Percentiles rank a stretch among this genome's conserved stretches.
Evolutionary conservation across 2,329 filamentous ascomycete species (phyloP).

Genomic region (Penicillium italicum): DNA sequence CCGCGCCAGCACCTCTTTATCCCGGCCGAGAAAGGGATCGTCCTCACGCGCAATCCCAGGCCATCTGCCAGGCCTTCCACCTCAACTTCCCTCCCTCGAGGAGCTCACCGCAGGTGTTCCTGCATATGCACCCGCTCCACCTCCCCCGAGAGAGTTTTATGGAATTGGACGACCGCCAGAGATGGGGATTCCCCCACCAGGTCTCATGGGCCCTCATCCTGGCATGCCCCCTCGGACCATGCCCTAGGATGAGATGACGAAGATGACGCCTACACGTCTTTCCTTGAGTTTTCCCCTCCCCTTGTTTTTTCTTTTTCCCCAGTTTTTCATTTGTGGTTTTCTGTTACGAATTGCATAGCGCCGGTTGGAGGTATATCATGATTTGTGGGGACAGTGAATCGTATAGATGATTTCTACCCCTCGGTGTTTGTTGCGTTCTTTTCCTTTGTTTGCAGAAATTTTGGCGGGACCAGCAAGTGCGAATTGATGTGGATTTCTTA

Average conservation of each 20-base stretch:
- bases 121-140: slow-evolving; percentile 40
- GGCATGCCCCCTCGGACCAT: slow-evolving; percentile 38
- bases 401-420: slow-evolving; percentile 29
- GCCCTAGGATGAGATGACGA: slow-evolving; percentile 28
- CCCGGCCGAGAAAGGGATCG: slow-evolving; percentile 41
- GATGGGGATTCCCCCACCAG: slow-evolving; percentile 29
- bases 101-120: slow-evolving; percentile 48
- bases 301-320: neutral
- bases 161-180: slow-evolving; percentile 32
- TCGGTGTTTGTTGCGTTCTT: slow-evolving; percentile 13
- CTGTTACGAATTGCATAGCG: slow-evolving; percentile 41
- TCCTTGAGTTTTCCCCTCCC: slow-evolving; percentile 16
- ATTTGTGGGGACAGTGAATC: slow-evolving; percentile 26
- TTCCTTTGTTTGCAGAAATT: slow-evolving; percentile 11
- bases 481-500: slow-evolving; percentile 1
- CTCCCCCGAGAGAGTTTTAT: slow-evolving; percentile 37
- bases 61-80: slow-evolving; percentile 23
- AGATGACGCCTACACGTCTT: slow-evolving; percentile 25
- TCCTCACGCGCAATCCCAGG: slow-evolving; percentile 36
- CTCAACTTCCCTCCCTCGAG: slow-evolving; percentile 44
- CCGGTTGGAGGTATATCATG: slow-evolving; percentile 36
- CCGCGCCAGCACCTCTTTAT: slow-evolving; percentile 38
- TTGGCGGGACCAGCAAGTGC: slow-evolving; percentile 5
- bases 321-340: slow-evolving; percentile 13
- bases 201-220: slow-evolving; percentile 31